A percentile compares a stretch with the other conserved stretches of the same genome.
Conservation (phyloP, 2,329 filamentous ascomycete species). For the Gaeumannomyces sp. region DNA sequence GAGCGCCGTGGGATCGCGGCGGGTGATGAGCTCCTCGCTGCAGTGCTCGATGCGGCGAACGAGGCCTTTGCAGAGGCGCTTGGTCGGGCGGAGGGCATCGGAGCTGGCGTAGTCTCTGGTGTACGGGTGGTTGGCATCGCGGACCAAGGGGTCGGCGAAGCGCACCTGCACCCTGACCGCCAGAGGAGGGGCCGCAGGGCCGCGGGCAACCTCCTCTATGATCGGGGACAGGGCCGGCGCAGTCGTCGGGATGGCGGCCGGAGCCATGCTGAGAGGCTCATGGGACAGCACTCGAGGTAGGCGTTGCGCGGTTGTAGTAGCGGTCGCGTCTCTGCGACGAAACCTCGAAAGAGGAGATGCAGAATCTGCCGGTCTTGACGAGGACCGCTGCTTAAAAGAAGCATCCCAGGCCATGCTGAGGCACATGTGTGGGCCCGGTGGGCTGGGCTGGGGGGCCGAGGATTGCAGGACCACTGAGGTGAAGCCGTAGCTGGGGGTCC, state of each 20-base stretch:
- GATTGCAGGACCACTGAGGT: background rate
- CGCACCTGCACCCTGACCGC: conserved; percentile 14
- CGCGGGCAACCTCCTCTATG: conserved; percentile 3
- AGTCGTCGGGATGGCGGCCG: conserved; percentile 3
- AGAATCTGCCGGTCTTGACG: background rate
- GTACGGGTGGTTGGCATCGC: conserved; percentile 21
- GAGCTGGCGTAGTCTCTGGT: conserved; percentile 42
- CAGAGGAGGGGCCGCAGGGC: conserved; percentile 3
- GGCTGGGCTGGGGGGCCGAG: too few relatives aligned
- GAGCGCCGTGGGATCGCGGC: conserved; percentile 42
- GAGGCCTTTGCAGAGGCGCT: conserved; percentile 42
- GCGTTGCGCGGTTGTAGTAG: background rate
- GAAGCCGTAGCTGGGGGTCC: background rate
- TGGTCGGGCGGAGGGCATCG: conserved; percentile 33
- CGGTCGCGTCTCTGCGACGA: background rate
- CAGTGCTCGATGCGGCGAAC: conserved; percentile 45
- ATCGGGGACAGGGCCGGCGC: conserved; percentile 6
- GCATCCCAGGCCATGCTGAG: conserved; percentile 8
- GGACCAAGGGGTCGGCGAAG: conserved; percentile 13
- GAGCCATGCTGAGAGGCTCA: conserved; percentile 8
- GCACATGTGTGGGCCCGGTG: conserved; percentile 4
- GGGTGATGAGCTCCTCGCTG: conserved; percentile 46
- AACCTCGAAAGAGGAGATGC: background rate
- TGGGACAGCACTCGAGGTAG: background rate
- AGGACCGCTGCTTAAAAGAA: conserved; percentile 6